Evolutionary conservation across 805 yeast genomes (phyloP), one percentile per base, ranked within the genome.

Genomic region (Wickerhamomyces pijperi): DNA sequence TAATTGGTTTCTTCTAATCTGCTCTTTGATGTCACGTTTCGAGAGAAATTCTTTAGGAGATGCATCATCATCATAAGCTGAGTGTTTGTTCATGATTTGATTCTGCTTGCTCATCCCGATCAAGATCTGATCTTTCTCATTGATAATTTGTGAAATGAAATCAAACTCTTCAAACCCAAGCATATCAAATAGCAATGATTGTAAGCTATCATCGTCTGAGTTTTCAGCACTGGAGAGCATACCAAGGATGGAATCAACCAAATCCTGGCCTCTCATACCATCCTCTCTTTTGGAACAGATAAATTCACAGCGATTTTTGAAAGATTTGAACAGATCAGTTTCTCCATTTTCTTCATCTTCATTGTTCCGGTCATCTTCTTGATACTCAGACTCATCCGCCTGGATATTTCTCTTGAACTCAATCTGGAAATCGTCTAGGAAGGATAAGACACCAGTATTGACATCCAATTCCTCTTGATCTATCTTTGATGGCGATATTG

Each of bases 121-220:
- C 5, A 61, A n/a, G 3, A 63, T 45, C 14, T 49, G 52, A 0
- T 50, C 50, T 48, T 67, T 71, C 37, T 72, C 59, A 38, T 70
- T 70, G 4, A 85, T 56, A 12, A 86, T 59, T 35, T 67, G 70
- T 1, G 86, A 69, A 9, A 88, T 82, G 37, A 88, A 59, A 39
- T 86, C 96, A 44, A 92, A 70, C 53, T 85, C 82, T 19, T 86
- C 95, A 48, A 77, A 82, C 0, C 98, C 98, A 1, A 92, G 57
- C 7, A 84, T 65, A 55, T 87, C 96, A 43, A 85, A 76, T 33
- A 92, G 60, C 6, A 74, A 62, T 5, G 83, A 76, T 51, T 88
- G 95, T 12, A 83, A 51, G 31, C 72, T 76, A 28, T 74, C 82
- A 33, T 76, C 80, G 9, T 67, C 60, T n/a, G n/a, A n/a, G 7